A percentile compares a stretch with the other conserved stretches of the same genome.
These are phyloP conservation scores for Pichia manshurica DNA, from an alignment of 805 yeast species.

Conservation along the genomic window DNA sequence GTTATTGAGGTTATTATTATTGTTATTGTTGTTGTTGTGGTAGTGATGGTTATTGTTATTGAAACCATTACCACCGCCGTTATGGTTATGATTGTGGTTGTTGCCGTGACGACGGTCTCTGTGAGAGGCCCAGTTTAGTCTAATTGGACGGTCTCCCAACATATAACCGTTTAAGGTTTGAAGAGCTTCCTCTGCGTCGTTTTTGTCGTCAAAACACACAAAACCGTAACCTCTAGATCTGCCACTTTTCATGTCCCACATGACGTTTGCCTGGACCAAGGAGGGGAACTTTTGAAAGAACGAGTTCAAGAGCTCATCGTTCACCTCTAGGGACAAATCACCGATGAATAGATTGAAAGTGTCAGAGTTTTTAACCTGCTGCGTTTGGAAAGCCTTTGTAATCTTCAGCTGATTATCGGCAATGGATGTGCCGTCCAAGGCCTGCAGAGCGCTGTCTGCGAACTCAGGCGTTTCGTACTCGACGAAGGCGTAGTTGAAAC, in stretches of 20 bases:
- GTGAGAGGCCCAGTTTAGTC: slow-evolving; percentile 87
- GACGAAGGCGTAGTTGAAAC: slow-evolving; percentile 78
- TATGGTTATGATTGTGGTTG: not conserved
- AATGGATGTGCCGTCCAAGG: slow-evolving; percentile 51
- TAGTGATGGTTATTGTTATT: not conserved
- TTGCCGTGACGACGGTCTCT: slow-evolving; percentile 36
- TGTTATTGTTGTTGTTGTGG: not conserved
- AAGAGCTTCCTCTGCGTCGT: slow-evolving; percentile 71
- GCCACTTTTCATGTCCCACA: slow-evolving; percentile 97
- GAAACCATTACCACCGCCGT: not conserved
- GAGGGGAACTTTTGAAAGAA: slow-evolving; percentile 56
- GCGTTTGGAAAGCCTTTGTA: slow-evolving; percentile 83
- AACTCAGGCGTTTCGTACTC: slow-evolving; percentile 55
- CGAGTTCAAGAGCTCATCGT: slow-evolving; percentile 61
- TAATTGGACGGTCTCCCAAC: slow-evolving; percentile 68
- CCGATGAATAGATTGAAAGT: slow-evolving; percentile 78
- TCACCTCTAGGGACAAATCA: slow-evolving; percentile 74
- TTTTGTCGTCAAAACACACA: slow-evolving; percentile 61
- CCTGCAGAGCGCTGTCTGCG: slow-evolving; percentile 58
- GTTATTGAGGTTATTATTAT: not conserved
- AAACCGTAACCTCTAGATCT: slow-evolving; percentile 90
- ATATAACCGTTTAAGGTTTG: slow-evolving; percentile 67
- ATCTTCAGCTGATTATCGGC: slow-evolving; percentile 54
- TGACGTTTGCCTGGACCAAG: slow-evolving; percentile 78
- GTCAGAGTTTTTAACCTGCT: slow-evolving; percentile 51